Evolutionary conservation across 331 rosid species (phyloP), one percentile per base, ranked within the genome.

Genomic region (Cydonia oblonga): DNA sequence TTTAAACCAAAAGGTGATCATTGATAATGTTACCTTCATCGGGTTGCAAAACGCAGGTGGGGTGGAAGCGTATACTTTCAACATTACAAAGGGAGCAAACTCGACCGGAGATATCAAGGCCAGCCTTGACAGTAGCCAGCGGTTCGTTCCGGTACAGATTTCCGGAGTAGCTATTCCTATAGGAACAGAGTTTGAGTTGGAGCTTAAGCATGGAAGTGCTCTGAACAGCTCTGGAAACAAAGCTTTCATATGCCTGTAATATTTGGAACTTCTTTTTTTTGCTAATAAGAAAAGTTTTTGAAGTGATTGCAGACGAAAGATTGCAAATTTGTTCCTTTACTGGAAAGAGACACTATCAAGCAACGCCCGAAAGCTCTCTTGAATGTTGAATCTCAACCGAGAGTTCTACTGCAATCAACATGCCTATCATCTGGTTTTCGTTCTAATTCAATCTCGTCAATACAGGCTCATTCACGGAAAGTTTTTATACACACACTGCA

Each of bases 11-110:
- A n/a, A n/a, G n/a, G n/a, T n/a, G 92, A 76, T 84, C 69, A 79
- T 92, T 42, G 84, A 81, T 25, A 87, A 83, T 70, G 72, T 92
- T 38, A 87, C 90, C 33, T 57, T 90, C 42, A 35, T 92, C 30
- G 96, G 98, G 26, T 61, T 92, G 73, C 75, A 88, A 38, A 86
- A 76, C 38, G 67, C 49, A 19, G 61, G 71, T 61, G 74, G 64
- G 4, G 57, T 70, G 11, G 63, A 64, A n/a, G 78, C 33, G 71
- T 76, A 26, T 60, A 66, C 75, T 38, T 49, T 81, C 63, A 70
- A 72, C 20, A 67, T 79, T 70, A 68, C 57, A n/a, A 81, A 63
- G 57, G 85, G 87, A 62, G 62, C 42, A 22, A 76, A 56, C 28
- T 69, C 69, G 81, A 35, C 14, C 23, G 63, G 69, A 2, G 74